Evolutionary conservation across 2,329 filamentous ascomycete species (phyloP), one percentile per base, ranked within the genome.

Genomic region (Aquanectria penicillioides): DNA sequence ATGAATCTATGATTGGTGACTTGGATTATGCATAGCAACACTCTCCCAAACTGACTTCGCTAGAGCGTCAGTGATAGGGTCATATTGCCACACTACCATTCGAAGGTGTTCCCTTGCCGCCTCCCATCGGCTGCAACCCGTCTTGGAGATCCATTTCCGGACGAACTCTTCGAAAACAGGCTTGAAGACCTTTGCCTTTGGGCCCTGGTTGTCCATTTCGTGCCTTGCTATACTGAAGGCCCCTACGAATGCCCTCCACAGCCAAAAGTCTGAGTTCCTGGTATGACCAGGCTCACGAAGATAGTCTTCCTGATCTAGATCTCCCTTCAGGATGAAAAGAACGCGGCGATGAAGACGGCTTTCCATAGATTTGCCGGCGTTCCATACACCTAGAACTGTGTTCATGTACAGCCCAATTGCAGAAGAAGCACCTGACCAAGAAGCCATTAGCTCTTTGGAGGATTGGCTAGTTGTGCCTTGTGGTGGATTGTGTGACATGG

Each of bases 171-270:
- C 31, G 12, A 38, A 68, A 0, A 31, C 11, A 1, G 22, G 8
- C 9, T 31, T 23, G 3, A 68, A 22, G 2, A 47, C 20, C 2
- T 11, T 3, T 18, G 63, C 3, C 55, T 5, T 2, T 18, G 37
- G 41, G 3, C 17, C 18, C 15, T 33, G 41, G 7, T 46, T 3
- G 17, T 12, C 26, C 15, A n/a, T 8, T n/a, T 15, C 11, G 3
- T 56, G 28, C 12, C 44, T 59, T 6, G 47, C 57, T 7, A 69
- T 31, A 10, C 64, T 68, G 11, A 69, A 61, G 0, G 56, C 58
- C 2, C 62, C 62, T 2, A 60, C 5, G n/a, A 68, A 69, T 2
- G 56, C 65, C 22, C 65, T 64, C 66, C 66, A 69, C 2, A 67
- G 38, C 65, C 66, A 67, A 9, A 67, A 38, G 11, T 64, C 31